A percentile compares a stretch with the other conserved stretches of the same genome.
These are phyloP conservation scores for Xylaria sp. DNA, from an alignment of 2,329 filamentous ascomycete species.

Conservation along the genomic window DNA sequence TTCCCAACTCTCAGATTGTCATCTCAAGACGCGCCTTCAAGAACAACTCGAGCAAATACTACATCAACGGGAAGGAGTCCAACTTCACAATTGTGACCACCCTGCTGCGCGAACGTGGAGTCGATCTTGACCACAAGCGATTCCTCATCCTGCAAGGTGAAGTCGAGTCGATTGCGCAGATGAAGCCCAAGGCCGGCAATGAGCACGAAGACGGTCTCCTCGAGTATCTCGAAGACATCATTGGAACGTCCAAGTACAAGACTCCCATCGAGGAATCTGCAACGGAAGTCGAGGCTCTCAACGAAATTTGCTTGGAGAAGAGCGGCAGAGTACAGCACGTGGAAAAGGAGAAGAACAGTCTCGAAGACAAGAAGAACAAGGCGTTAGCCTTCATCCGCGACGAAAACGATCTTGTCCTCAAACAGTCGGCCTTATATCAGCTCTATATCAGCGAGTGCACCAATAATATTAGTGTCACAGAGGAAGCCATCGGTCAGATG, in stretches of 20 bases:
- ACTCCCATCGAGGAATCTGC: constrained; percentile 92
- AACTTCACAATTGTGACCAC: constrained; percentile 90
- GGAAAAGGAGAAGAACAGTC: constrained; percentile 87
- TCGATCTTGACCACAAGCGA: constrained; percentile 96
- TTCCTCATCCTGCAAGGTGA: constrained; percentile 97
- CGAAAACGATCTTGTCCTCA: constrained; percentile 85
- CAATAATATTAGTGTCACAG: constrained; percentile 81
- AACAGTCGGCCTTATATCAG: constrained; percentile 89
- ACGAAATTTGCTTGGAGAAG: constrained; percentile 93
- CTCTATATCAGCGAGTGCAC: constrained; percentile 83
- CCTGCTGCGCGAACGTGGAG: constrained; percentile 77
- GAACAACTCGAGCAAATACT: constrained; percentile 98
- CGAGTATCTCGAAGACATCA: constrained; percentile 97
- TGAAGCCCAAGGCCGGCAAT: constrained; percentile 93
- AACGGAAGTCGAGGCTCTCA: constrained; percentile 81
- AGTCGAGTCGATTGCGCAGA: constrained; percentile 97
- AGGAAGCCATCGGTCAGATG: constrained; percentile 87
- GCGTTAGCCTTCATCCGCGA: constrained; percentile 83
- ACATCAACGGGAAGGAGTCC: constrained; percentile 84
- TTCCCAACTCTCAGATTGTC: constrained; percentile 78
- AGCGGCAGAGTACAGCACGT: constrained; percentile 93
- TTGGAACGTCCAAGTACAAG: constrained; percentile 98
- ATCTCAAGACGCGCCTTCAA: constrained; percentile 93
- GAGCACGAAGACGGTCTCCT: constrained; percentile 95
- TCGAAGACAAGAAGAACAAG: constrained; percentile 96